Conservation (phyloP, 495 filamentous ascomycete genomes). For the Daldinia loculata region DNA sequence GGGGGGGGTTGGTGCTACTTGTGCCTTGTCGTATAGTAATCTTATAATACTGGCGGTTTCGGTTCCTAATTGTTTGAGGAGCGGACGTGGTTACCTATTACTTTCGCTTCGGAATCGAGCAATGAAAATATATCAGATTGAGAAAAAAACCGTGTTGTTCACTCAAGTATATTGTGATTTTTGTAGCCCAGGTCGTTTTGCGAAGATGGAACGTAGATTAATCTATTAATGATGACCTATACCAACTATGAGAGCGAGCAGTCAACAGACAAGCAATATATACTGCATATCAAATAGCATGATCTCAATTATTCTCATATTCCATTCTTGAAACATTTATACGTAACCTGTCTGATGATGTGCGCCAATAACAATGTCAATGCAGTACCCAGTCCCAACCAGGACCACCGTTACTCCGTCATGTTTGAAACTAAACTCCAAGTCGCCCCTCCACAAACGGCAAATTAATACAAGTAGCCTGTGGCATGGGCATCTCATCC, state of each 20-base stretch:
- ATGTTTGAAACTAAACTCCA: background rate
- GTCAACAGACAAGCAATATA: background rate
- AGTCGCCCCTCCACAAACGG: background rate
- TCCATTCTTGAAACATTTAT: background rate
- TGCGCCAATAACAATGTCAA: background rate
- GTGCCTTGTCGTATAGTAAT: slow-evolving; percentile 23
- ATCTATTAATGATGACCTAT: background rate
- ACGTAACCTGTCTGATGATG: background rate
- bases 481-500: background rate
- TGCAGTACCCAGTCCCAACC: background rate
- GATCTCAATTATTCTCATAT: background rate
- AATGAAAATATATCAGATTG: slow-evolving; percentile 2
- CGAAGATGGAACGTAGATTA: background rate
- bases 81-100: background rate
- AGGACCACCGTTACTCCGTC: background rate
- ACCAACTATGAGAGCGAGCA: background rate
- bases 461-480: background rate
- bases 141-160: background rate
- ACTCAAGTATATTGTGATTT: background rate
- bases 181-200: background rate
- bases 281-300: background rate
- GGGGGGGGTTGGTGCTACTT: background rate
- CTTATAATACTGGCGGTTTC: slow-evolving; percentile 20
- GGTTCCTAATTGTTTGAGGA: background rate
- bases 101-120: slow-evolving; percentile 14